Evolutionary conservation across 768 basidiomycete genomes (phyloP).

Genomic region (Amyloporia xantha): DNA sequence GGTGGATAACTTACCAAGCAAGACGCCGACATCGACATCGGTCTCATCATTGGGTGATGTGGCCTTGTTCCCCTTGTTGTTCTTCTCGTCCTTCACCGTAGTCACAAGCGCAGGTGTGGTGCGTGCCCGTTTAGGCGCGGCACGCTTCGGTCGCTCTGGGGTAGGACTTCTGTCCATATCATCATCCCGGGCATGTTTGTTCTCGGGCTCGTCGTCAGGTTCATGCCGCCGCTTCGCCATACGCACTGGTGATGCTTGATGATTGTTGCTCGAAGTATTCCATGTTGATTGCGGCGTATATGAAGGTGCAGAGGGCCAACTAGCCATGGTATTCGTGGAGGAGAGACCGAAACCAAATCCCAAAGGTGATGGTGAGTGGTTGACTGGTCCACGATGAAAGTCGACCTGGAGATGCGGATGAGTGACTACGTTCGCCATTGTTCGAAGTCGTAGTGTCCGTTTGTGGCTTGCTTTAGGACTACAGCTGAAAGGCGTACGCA

Average conservation of each 20-base stretch:
- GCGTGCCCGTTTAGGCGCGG: slow-evolving; percentile 60
- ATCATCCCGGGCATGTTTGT: slow-evolving; percentile 43
- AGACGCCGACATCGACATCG: slow-evolving; percentile 72
- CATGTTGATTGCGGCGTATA: slow-evolving; percentile 33
- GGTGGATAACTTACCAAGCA: slow-evolving; percentile 53
- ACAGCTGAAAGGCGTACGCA: slow-evolving; percentile 6
- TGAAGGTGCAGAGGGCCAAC: slow-evolving; percentile 37
- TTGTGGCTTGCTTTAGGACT: neutral
- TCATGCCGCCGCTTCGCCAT: slow-evolving; percentile 62
- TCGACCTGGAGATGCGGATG: slow-evolving; percentile 50
- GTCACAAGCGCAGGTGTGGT: slow-evolving; percentile 30
- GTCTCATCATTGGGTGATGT: slow-evolving; percentile 37
- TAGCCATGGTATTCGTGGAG: slow-evolving; percentile 36
- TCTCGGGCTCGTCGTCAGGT: slow-evolving; percentile 56
- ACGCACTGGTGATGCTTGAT: slow-evolving; percentile 36
- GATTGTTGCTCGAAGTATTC: slow-evolving; percentile 39
- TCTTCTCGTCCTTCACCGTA: slow-evolving; percentile 29
- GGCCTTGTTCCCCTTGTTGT: slow-evolving; percentile 44
- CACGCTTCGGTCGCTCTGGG: slow-evolving; percentile 69
- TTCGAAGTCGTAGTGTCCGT: slow-evolving; percentile 19
- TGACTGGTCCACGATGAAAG: slow-evolving; percentile 52
- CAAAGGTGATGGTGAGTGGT: slow-evolving; percentile 56
- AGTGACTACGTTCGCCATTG: slow-evolving; percentile 65
- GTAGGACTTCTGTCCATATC: slow-evolving; percentile 85
- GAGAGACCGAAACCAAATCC: slow-evolving; percentile 70